phyloP scores from a whole-genome alignment of 306 rosid species.

The Canavalia ensiformis region DNA sequence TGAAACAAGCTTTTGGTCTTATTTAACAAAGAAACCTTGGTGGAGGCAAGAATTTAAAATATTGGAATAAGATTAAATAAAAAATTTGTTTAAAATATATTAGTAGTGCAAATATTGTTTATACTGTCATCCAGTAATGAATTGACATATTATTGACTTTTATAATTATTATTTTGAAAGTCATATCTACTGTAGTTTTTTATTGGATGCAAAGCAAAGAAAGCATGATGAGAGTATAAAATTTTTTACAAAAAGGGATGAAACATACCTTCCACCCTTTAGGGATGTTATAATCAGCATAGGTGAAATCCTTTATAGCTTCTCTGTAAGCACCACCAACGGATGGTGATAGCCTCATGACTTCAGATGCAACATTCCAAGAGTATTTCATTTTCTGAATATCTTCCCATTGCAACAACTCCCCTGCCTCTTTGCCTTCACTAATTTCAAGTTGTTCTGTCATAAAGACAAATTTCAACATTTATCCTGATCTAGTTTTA shows the following conservation, averaged over 20 bases:
- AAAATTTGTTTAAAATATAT: no score
- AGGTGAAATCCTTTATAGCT: slow-evolving; percentile 55
- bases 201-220: background rate
- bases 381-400: slow-evolving; percentile 68
- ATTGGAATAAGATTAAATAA: background rate
- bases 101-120: no score
- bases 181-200: background rate
- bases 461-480: slow-evolving; percentile 18
- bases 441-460: slow-evolving; percentile 62
- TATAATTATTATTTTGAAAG: no score
- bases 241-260: background rate
- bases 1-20: background rate
- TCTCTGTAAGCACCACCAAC: slow-evolving; percentile 64
- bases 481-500: slow-evolving; percentile 4
- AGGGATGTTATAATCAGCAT: slow-evolving; percentile 62
- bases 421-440: slow-evolving; percentile 54
- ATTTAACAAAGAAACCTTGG: background rate
- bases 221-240: background rate
- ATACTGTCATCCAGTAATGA: no score
- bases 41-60: background rate
- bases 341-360: slow-evolving; percentile 57
- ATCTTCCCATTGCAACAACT: slow-evolving; percentile 63
- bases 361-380: slow-evolving; percentile 68
- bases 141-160: no score
- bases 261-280: slow-evolving; percentile 69